A percentile compares a stretch with the other conserved stretches of the same genome.
Evolutionary conservation across 768 basidiomycete species (phyloP).

Genomic region (Podaxis mareebaensis): DNA sequence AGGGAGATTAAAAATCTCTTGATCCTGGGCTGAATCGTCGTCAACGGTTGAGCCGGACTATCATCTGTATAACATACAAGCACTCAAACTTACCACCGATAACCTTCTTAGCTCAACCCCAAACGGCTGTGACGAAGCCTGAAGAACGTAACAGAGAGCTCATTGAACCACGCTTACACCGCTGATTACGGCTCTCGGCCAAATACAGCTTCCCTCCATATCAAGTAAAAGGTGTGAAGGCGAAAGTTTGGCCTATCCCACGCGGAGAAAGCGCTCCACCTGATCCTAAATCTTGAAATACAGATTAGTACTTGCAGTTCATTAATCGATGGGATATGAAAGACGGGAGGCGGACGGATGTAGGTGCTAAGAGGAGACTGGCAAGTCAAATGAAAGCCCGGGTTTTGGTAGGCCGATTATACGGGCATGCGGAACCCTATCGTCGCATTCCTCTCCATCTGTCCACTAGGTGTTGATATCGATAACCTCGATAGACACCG

Average conservation of each 20-base stretch:
- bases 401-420: not conserved
- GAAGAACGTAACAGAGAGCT: not conserved
- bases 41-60: not conserved
- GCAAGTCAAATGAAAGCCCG: not conserved
- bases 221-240: not conserved
- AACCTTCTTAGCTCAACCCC: not conserved
- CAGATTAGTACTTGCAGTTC: not conserved
- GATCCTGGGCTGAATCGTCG: not conserved
- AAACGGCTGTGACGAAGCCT: not conserved
- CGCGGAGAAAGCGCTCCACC: not conserved
- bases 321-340: slow-evolving; percentile 2
- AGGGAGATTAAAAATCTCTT: not conserved
- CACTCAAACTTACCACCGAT: not conserved
- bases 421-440: not conserved
- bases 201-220: not conserved
- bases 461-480: not conserved
- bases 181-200: not conserved
- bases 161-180: not conserved
- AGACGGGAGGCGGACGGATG: too few species aligned
- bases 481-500: not conserved
- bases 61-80: not conserved
- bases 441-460: not conserved
- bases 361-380: not conserved
- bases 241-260: not conserved
- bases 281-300: not conserved